Percentiles rank a stretch among this genome's conserved stretches.
Evolutionary conservation across 352 stramenopile genomes (phyloP).

Genomic region (Thalassiosira pacifica): DNA sequence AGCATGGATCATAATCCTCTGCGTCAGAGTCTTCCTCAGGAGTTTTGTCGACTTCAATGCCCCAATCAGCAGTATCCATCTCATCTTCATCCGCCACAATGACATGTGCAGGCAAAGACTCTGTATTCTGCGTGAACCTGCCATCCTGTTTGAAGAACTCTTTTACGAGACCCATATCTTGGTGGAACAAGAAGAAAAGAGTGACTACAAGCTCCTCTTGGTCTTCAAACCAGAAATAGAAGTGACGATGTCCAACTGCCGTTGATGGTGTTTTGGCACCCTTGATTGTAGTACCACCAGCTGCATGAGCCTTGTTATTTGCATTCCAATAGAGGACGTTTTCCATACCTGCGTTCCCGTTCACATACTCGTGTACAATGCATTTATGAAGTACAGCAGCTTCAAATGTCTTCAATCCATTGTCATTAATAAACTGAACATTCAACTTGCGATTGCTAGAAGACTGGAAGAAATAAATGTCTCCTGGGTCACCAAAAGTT

Average conservation of each 20-base stretch:
- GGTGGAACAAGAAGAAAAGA: conserved; percentile 16
- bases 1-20: too few species aligned
- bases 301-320: conserved; percentile 2
- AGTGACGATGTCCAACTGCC: neutral
- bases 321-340: conserved; percentile 8
- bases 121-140: neutral
- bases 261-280: neutral
- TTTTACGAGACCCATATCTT: neutral
- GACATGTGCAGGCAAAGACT: conserved; percentile 9
- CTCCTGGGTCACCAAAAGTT: too few species aligned
- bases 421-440: neutral
- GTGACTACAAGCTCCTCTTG: neutral
- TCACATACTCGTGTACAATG: neutral
- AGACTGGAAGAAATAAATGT: too few species aligned
- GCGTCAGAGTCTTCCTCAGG: too few species aligned
- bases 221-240: conserved; percentile 11
- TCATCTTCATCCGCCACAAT: conserved; percentile 4
- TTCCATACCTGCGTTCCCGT: conserved; percentile 9
- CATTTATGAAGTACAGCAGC: neutral
- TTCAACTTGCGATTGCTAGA: too few species aligned
- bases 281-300: conserved; percentile 25
- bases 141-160: conserved; percentile 24
- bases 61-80: conserved; percentile 20
- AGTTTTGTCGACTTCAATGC: neutral
- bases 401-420: conserved; percentile 8